Conservation (phyloP, 148 eudicot genomes). For the Fagopyrum esculentum region DNA sequence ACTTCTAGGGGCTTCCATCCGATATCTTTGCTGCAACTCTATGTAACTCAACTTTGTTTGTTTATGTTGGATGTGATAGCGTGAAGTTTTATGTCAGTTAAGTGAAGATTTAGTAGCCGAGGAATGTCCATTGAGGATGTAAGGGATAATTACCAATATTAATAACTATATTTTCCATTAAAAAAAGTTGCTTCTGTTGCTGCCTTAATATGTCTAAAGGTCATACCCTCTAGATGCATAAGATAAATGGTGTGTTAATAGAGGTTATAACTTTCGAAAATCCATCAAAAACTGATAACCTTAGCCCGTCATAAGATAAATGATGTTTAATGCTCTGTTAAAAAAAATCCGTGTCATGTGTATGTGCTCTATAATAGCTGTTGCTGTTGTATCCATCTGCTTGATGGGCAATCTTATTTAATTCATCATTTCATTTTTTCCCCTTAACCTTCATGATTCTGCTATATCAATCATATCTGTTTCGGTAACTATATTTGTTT, state of each 20-base stretch:
- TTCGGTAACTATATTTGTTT: conserved; percentile 17
- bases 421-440: neutral
- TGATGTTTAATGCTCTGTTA: neutral
- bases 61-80: neutral
- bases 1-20: neutral
- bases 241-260: too few relatives aligned
- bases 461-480: neutral
- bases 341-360: neutral
- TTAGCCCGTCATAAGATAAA: neutral
- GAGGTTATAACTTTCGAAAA: too few relatives aligned
- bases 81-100: neutral
- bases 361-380: neutral
- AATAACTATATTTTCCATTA: neutral
- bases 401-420: neutral
- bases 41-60: neutral
- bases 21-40: neutral
- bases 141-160: neutral
- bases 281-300: too few relatives aligned
- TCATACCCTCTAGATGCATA: too few relatives aligned
- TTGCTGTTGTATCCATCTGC: neutral
- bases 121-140: neutral
- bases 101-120: neutral
- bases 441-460: neutral
- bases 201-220: too few relatives aligned
- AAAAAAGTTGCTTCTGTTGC: neutral